A percentile compares a stretch with the other conserved stretches of the same genome.
These are phyloP conservation scores for Hanseniaspora jakobsenii DNA, from an alignment of 805 yeast species.

Conservation along the genomic window DNA sequence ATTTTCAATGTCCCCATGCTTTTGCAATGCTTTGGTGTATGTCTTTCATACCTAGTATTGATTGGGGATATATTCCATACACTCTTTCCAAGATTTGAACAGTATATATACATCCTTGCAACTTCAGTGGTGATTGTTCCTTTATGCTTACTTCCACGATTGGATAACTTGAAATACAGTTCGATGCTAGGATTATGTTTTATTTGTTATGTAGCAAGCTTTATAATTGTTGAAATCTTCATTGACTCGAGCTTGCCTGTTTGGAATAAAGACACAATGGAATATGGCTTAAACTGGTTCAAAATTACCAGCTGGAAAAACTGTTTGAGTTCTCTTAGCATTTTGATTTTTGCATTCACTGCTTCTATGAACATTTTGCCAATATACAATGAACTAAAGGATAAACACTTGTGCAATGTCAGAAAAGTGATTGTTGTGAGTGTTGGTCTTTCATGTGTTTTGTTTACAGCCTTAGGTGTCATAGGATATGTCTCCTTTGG, in stretches of 20 bases:
- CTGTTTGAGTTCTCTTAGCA: slow-evolving; percentile 53
- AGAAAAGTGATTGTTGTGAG: slow-evolving; percentile 36
- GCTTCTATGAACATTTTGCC: slow-evolving; percentile 75
- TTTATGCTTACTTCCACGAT: slow-evolving; percentile 44
- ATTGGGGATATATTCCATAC: slow-evolving; percentile 69
- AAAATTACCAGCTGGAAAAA: slow-evolving; percentile 35
- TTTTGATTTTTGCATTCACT: slow-evolving; percentile 67
- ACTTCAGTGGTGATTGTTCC: slow-evolving; percentile 50
- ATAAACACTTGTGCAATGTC: slow-evolving; percentile 40
- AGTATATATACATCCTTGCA: slow-evolving; percentile 32
- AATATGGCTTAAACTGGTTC: slow-evolving; percentile 22
- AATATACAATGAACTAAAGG: slow-evolving; percentile 55
- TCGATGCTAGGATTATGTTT: slow-evolving; percentile 59
- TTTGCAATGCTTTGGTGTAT: slow-evolving; percentile 70
- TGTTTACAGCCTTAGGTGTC: slow-evolving; percentile 55
- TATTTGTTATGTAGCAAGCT: slow-evolving; percentile 46
- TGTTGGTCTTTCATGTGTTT: slow-evolving; percentile 39
- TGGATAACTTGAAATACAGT: slow-evolving; percentile 61
- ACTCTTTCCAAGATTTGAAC: slow-evolving; percentile 34
- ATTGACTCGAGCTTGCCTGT: slow-evolving; percentile 24
- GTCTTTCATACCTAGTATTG: slow-evolving; percentile 56
- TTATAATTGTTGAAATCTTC: slow-evolving; percentile 42
- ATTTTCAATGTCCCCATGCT: slow-evolving; percentile 66
- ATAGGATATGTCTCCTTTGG: slow-evolving; percentile 69
- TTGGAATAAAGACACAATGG: slow-evolving; percentile 19